Evolutionary conservation across 1,139 yeast species (phyloP).

Genomic region (Sugiyamaella pinicola): DNA sequence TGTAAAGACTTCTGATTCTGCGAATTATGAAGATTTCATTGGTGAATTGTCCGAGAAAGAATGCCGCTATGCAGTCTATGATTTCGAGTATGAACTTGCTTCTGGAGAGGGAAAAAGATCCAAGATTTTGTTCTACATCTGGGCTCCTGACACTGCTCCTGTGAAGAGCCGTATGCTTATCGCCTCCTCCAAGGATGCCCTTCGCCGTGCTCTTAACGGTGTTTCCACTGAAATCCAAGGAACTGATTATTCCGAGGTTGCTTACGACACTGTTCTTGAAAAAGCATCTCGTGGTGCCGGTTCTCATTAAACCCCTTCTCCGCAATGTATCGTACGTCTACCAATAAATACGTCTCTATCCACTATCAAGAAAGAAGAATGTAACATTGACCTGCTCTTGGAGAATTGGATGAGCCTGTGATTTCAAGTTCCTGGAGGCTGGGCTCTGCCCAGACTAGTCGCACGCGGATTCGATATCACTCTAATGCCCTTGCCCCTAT

Average conservation of each 20-base stretch:
- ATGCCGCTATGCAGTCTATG: constrained; percentile 95
- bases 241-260: constrained; percentile 95
- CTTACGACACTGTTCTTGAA: constrained; percentile 89
- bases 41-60: constrained; percentile 92
- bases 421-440: too few species aligned
- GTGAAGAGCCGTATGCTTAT: constrained; percentile 92
- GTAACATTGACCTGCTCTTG: too few species aligned
- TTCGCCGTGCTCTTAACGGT: constrained; percentile 96
- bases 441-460: too few species aligned
- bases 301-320: constrained; percentile 47
- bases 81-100: constrained; percentile 89
- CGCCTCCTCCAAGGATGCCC: constrained; percentile 96
- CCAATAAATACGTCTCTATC: not conserved
- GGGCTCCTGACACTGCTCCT: constrained; percentile 99
- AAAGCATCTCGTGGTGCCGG: constrained; percentile 84
- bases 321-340: constrained; percentile 2
- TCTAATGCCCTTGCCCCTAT: too few species aligned
- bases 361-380: too few species aligned
- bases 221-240: constrained; percentile 94
- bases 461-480: too few species aligned
- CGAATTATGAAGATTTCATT: constrained; percentile 79
- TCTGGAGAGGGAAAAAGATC: constrained; percentile 93
- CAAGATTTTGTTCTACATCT: constrained; percentile 88
- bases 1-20: constrained; percentile 73
- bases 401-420: too few species aligned